These are phyloP conservation scores for Salix brachista DNA, from an alignment of 345 rosid genomes.

Conservation along the genomic window DNA sequence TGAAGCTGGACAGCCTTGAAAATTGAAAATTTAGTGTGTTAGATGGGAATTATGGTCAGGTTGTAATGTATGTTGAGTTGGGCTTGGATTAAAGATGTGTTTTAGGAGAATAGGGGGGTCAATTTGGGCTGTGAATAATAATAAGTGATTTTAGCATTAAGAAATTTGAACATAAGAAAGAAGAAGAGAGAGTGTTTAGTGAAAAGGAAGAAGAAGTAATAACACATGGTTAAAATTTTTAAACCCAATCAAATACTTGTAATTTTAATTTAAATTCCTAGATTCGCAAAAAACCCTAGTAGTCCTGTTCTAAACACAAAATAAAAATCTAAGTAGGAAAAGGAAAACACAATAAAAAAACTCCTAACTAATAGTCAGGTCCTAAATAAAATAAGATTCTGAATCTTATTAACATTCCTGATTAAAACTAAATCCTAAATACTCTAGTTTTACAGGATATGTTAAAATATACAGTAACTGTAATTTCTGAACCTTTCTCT, in stretches of 20 bases:
- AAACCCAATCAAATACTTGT: neutral
- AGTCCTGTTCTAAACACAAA: neutral
- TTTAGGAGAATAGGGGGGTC: neutral
- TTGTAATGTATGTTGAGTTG: neutral
- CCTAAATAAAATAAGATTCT: neutral
- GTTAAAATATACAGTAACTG: neutral
- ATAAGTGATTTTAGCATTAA: neutral
- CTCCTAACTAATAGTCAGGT: neutral
- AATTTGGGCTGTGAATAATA: neutral
- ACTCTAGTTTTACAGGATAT: neutral
- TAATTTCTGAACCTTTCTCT: neutral
- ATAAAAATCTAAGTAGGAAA: neutral
- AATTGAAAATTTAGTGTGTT: neutral
- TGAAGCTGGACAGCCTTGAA: neutral
- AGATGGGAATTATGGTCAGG: neutral
- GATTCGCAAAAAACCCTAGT: neutral
- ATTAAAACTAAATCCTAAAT: neutral
- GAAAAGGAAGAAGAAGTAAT: neutral
- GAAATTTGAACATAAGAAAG: neutral
- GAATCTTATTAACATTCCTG: neutral
- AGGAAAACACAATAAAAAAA: neutral
- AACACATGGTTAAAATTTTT: neutral
- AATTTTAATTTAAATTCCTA: neutral
- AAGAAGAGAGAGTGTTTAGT: neutral
- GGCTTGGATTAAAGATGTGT: neutral